Evolutionary conservation across 1,284 basidiomycete species (phyloP).

Genomic region (Cutaneotrichosporon cutaneum): DNA sequence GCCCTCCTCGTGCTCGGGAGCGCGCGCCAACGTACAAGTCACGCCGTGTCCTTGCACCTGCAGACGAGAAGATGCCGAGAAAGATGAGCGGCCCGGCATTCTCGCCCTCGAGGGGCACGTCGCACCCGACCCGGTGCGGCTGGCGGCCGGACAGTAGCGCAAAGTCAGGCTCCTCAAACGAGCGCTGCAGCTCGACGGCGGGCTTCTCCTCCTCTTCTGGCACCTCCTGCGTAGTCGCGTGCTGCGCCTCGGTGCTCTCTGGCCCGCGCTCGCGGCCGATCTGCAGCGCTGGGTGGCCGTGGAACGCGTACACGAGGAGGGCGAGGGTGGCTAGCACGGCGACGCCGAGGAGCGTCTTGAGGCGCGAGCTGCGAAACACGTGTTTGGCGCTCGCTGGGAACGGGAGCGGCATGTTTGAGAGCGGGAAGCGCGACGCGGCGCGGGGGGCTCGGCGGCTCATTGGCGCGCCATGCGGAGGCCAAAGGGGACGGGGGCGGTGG

Average conservation of each 20-base stretch:
- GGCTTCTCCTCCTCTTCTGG: background rate
- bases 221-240: background rate
- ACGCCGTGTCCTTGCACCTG: conserved; percentile 37
- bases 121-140: conserved; percentile 51
- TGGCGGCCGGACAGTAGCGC: conserved; percentile 44
- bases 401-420: background rate
- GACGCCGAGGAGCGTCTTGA: background rate
- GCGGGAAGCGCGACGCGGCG: conserved; percentile 3
- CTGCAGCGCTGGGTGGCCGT: background rate
- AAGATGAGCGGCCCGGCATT: conserved; percentile 47
- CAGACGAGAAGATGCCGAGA: conserved; percentile 50
- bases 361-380: background rate
- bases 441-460: conserved; percentile 8
- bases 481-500: background rate
- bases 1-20: background rate
- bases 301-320: background rate
- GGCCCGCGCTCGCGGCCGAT: background rate
- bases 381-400: background rate
- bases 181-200: background rate
- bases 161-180: conserved; percentile 53
- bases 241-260: background rate
- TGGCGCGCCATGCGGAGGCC: background rate
- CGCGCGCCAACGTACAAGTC: conserved; percentile 40
- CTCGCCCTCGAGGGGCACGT: conserved; percentile 41
- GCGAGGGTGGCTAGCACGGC: background rate